Evolutionary conservation across 148 eudicot species (phyloP).

Genomic region (Camellia japonica): DNA sequence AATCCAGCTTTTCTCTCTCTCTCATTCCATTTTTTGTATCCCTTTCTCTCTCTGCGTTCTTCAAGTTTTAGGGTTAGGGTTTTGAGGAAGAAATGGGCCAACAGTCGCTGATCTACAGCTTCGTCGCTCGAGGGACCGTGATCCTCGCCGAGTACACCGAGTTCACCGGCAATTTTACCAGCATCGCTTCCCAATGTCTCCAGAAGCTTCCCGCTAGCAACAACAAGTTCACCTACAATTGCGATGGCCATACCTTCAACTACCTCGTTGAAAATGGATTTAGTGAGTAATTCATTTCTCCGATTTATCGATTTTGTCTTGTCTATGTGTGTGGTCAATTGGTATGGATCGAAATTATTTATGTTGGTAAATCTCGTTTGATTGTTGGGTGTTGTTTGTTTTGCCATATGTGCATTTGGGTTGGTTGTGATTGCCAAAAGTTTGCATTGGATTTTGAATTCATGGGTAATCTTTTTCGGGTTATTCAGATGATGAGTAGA

Average conservation of each 20-base stretch:
- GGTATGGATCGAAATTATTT: no score
- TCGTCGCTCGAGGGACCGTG: conserved; percentile 30
- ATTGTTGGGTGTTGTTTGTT: background rate
- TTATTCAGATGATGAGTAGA: background rate
- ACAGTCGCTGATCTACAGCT: conserved; percentile 27
- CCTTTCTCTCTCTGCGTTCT: background rate
- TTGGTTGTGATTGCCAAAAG: background rate
- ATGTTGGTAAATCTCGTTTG: background rate
- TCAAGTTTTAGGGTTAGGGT: background rate
- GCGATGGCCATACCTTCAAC: conserved; percentile 31
- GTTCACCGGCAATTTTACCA: conserved; percentile 27
- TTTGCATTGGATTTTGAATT: background rate
- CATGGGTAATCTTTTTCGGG: background rate
- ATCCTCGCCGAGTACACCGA: conserved; percentile 26
- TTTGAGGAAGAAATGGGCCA: conserved; percentile 6
- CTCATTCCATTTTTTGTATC: background rate
- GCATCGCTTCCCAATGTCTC: conserved; percentile 24
- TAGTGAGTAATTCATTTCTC: conserved; percentile 4
- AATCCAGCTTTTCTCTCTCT: background rate
- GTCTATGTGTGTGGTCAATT: no score
- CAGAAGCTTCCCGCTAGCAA: conserved; percentile 25
- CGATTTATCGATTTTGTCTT: background rate
- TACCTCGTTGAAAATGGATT: conserved; percentile 28
- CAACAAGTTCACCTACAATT: conserved; percentile 29
- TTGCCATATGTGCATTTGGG: background rate